Evolutionary conservation across 2,329 filamentous ascomycete species (phyloP).

Genomic region (Aspergillus sp.): DNA sequence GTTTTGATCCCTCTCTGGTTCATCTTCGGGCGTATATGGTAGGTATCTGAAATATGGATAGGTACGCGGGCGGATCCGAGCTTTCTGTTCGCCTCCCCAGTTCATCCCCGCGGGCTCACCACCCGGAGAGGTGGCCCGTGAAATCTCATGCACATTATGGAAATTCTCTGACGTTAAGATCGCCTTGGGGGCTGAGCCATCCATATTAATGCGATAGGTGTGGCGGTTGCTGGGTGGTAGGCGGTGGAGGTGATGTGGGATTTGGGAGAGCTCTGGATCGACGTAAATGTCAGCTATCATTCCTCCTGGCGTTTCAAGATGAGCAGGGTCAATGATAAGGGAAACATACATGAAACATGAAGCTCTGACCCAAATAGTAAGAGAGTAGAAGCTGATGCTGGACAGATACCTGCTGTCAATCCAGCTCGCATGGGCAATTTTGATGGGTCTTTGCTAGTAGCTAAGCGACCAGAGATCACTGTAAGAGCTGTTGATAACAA

Average conservation of each 20-base stretch:
- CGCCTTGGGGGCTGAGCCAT: slow-evolving; percentile 26
- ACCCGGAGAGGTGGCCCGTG: slow-evolving; percentile 81
- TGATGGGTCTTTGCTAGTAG: slow-evolving; percentile 6
- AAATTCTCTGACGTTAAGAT: slow-evolving; percentile 36
- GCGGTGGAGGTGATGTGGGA: slow-evolving; percentile 13
- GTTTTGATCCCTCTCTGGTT: slow-evolving; percentile 69
- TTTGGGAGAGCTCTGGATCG: slow-evolving; percentile 21
- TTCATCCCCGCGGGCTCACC: slow-evolving; percentile 45
- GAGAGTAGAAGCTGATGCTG: slow-evolving; percentile 14
- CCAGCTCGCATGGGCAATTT: slow-evolving; percentile 21
- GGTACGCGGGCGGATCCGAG: slow-evolving; percentile 73
- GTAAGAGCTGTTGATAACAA: slow-evolving; percentile 3
- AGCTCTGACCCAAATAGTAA: slow-evolving; percentile 13
- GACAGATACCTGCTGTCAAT: slow-evolving; percentile 19
- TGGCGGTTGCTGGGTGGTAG: slow-evolving; percentile 14
- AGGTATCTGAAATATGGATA: slow-evolving; percentile 90
- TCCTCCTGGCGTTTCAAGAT: slow-evolving; percentile 1
- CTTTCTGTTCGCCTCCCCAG: slow-evolving; percentile 54
- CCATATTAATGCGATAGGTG: slow-evolving; percentile 26
- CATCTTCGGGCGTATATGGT: slow-evolving; percentile 82
- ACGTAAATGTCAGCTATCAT: slow-evolving; percentile 18
- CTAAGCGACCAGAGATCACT: slow-evolving; percentile 9
- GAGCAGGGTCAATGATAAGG: background rate
- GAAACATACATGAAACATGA: slow-evolving; percentile 16
- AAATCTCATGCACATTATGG: slow-evolving; percentile 61